A percentile compares a stretch with the other conserved stretches of the same genome.
Evolutionary conservation across 169 alveolate genomes (phyloP).

Genomic region (Prorocentrum cordatum): DNA sequence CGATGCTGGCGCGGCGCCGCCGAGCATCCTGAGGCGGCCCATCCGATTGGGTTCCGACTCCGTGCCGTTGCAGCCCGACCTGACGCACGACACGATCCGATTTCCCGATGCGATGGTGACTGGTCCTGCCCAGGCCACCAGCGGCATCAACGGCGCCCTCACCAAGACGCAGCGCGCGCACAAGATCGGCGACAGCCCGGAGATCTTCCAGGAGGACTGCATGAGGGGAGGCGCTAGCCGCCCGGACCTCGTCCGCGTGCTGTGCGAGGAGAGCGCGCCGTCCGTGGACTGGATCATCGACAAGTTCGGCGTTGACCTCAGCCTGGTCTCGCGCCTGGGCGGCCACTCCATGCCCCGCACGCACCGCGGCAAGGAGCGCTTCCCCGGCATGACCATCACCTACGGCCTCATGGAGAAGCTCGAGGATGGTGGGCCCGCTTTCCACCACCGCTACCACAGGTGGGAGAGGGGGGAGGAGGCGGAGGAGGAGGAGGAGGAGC

Average conservation of each 20-base stretch:
- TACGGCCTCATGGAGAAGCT: slow-evolving; percentile 57
- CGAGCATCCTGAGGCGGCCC: no score
- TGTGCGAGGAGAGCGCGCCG: not conserved
- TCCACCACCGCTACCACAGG: no score
- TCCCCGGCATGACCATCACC: slow-evolving; percentile 69
- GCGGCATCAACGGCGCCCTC: slow-evolving; percentile 73
- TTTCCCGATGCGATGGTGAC: no score
- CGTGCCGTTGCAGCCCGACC: no score
- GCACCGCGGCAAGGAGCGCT: slow-evolving; percentile 71
- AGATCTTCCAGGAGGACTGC: not conserved
- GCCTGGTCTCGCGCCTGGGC: slow-evolving; percentile 71
- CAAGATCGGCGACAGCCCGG: not conserved
- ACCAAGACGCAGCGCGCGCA: slow-evolving; percentile 58
- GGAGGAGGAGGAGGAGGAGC: no score
- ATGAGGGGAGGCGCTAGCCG: not conserved
- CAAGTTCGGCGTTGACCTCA: slow-evolving; percentile 56
- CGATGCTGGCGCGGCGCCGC: no score
- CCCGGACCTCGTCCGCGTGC: not conserved
- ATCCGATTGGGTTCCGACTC: no score
- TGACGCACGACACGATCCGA: no score
- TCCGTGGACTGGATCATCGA: slow-evolving; percentile 69
- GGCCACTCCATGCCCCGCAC: slow-evolving; percentile 77
- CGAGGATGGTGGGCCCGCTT: no score
- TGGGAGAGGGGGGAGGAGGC: no score
- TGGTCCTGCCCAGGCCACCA: slow-evolving; percentile 70